Base-by-base conservation (phyloP, 495 filamentous ascomycete species). In the Thozetella sp. region DNA sequence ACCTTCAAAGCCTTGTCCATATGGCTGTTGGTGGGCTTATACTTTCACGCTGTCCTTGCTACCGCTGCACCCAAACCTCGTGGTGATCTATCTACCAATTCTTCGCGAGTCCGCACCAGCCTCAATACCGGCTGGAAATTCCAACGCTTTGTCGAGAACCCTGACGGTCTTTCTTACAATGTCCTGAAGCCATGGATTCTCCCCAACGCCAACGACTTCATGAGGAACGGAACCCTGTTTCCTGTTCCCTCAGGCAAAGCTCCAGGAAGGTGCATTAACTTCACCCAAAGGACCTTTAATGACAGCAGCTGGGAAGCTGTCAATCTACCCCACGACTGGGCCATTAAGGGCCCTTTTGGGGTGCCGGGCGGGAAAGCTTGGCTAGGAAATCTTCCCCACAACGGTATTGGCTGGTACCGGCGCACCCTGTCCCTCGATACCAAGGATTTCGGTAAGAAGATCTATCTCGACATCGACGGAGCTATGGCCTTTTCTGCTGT, bases 331-430 rank as follows among this genome's bases (percentile, higher is more conserved):
- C 79, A 83, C 60, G 80, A 83, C 62, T 83, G 77, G 80, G 80
- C 78, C 34, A 72, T 80, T 53, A 76, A 78, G 24, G 78, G 76
- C 0, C 78, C 78, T 2, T 81, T 80, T 46, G 71, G 70, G 25
- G 67, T 68, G 48, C 64, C 83, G 2, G 72, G 72, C 4, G 81
- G 83, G 61, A 80, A 80, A 50, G 85, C 79, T 4, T 75, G 78
- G 12, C 86, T 82, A 74, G 88, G 85, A 2, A 71, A 88, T 0
- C 68, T 91, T 25, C 79, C 77, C 19, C 62, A 63, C 10, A 70
- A 80, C 23, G 80, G 80, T 13, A 72, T 80, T 12, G 79, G 78
- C 3, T 83, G 78, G 77, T 83, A 82, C 53, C 76, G 80, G 19
- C 70, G 69, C 25, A 78, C 67, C 0, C 19, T 83, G 19, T 63